Evolutionary conservation across 2,329 filamentous ascomycete species (phyloP).

Genomic region (Sporothrix curviconia): DNA sequence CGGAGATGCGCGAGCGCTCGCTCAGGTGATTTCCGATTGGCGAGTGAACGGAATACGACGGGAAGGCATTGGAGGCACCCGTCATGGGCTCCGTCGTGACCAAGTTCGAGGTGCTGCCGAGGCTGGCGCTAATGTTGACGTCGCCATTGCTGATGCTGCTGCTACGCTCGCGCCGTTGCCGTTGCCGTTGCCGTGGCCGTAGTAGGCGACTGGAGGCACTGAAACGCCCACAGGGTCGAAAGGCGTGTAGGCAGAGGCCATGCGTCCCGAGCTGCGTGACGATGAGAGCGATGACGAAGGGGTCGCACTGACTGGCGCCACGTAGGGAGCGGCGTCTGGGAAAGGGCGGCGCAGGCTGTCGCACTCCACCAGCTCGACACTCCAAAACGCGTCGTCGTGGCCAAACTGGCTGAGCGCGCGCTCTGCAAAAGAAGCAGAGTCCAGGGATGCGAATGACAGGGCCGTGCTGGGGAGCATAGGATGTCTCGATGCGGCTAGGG

Average conservation of each 20-base stretch:
- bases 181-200: too few species aligned
- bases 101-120: too few species aligned
- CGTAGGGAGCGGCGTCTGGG: too few species aligned
- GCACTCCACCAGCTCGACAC: too few species aligned
- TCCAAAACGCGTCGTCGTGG: too few species aligned
- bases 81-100: slow-evolving; percentile 49
- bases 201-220: slow-evolving; percentile 42
- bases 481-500: too few species aligned
- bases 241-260: slow-evolving; percentile 55
- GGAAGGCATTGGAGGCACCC: slow-evolving; percentile 39
- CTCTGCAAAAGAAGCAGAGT: too few species aligned
- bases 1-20: slow-evolving; percentile 54
- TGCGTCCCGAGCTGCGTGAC: slow-evolving; percentile 43
- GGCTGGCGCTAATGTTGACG: too few species aligned
- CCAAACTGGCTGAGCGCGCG: too few species aligned
- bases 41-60: slow-evolving; percentile 63
- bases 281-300: slow-evolving; percentile 38
- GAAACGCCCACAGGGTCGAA: slow-evolving; percentile 48
- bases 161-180: slow-evolving; percentile 31
- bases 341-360: too few species aligned
- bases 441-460: too few species aligned
- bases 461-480: too few species aligned
- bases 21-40: slow-evolving; percentile 64
- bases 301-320: slow-evolving; percentile 23
- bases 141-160: slow-evolving; percentile 27